Base-by-base conservation (phyloP, 2,329 filamentous ascomycete genomes). In the Trichoderma breve region DNA sequence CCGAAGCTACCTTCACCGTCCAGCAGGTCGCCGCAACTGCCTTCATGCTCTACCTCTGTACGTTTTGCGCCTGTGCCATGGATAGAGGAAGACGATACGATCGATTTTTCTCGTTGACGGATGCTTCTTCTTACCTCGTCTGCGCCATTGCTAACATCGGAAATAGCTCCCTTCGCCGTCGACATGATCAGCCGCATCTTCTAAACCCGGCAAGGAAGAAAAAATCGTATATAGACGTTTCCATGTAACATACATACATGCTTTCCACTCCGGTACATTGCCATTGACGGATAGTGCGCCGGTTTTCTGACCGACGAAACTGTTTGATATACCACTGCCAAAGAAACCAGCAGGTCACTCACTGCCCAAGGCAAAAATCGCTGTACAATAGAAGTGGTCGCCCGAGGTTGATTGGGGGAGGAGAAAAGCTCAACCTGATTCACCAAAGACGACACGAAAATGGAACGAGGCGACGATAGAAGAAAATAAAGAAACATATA, bases 11-110 rank as follows among this genome's bases (percentile, higher is more conserved):
- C 78, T 85, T 86, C 76, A 92, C 90, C 65, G 84, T 95, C 76
- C 90, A 92, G 83, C 87, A 86, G 77, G 91, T 91, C 74, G 79
- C 91, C 70, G 86, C 88, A 51, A 89, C 89, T 18, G 90, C 90
- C 74, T 85, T 91, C 51, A 81, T 92, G 64, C 86, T 96, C 63
- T 95, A 95, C 80, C 83, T 96, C 73, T 93, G 93, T 96, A 89
- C 71, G 92, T 80, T 9, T 5, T 21, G 4, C 26, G 15, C 28
- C 30, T 14, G 4, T 2, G 1, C 18, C 30, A 30, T 32, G 55
- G 26, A 30, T n/a, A n/a, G 55, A 58, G 1, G 15, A 30, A 58
- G 26, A 58, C 15, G 28, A 58, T 4, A n/a, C 2, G 11, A 58
- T 4, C 55, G 8, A 32, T 32, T 32, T 21, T 32, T 7, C 18